Evolutionary conservation across 306 rosid genomes (phyloP).

Genomic region (Sphenostylis stenocarpa): DNA sequence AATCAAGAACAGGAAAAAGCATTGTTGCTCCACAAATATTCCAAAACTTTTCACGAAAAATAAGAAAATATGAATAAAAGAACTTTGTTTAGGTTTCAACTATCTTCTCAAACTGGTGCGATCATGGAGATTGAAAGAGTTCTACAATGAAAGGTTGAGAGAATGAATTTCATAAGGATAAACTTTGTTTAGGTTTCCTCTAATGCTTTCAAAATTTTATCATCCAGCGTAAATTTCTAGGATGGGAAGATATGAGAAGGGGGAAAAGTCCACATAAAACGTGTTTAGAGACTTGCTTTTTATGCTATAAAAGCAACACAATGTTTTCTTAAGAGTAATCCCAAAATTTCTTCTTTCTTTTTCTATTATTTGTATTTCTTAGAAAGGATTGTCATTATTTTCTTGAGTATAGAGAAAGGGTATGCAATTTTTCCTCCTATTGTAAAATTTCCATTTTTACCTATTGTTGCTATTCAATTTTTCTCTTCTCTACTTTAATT

Average conservation of each 20-base stretch:
- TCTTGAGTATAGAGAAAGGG: too few species aligned
- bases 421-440: too few species aligned
- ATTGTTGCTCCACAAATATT: background rate
- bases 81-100: background rate
- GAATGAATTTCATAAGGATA: background rate
- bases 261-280: too few species aligned
- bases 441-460: too few species aligned
- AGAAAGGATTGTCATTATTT: too few species aligned
- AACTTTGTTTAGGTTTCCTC: background rate
- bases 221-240: background rate
- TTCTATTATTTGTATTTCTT: too few species aligned
- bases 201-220: background rate
- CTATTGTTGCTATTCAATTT: too few species aligned
- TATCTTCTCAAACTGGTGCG: slow-evolving; percentile 11
- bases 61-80: background rate
- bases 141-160: background rate
- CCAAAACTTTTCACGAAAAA: background rate
- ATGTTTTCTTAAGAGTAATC: too few species aligned
- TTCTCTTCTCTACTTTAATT: too few species aligned
- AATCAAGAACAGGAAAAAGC: background rate
- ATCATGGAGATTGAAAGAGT: background rate
- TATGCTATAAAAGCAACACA: too few species aligned
- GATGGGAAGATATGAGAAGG: background rate
- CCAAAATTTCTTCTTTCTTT: too few species aligned
- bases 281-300: too few species aligned